Evolutionary conservation across 1,284 basidiomycete species (phyloP), one percentile per base, ranked within the genome.

Genomic region (Singerocomus rubriflavus): DNA sequence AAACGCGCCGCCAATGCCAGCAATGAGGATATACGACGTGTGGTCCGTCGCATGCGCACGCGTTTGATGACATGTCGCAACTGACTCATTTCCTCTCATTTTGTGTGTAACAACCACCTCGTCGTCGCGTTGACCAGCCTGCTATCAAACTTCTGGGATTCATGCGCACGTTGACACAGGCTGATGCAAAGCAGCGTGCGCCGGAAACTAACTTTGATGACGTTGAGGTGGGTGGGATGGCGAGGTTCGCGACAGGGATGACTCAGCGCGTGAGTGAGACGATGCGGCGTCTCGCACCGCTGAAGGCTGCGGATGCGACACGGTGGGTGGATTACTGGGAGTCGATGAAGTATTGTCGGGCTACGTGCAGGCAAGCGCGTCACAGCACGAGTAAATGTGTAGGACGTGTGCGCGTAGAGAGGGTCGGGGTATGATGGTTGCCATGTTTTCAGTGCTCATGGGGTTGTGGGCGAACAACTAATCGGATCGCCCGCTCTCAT

Each of bases 291-390:
- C 48, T 67, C 2, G 38, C 26, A 10, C 52, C 53, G 12, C 27
- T 64, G 10, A 48, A 45, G 26, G 32, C 39, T 3, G 38, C 4
- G 1, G 58, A 67, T 14, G 62, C 29, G 12, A 38, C 10, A 5
- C 46, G 16, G 2, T 63, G 50, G 57, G 52, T 65, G 1, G 49
- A 59, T 8, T 61, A 66, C 43, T 66, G 55, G 60, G 49, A 26
- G 33, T 44, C 50, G 6, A 49, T 27, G 2, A 46, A 46, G n/a
- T 53, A 48, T 53, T 63, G 21, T 21, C 21, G 21, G 21, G 21
- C 21, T 21, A 21, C 21, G 21, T 21, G 21, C 21, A 21, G 21
- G 4, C 21, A 4, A 21, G 21, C 21, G 21, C 21, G 21, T 21
- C 21, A 21, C 21, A 21, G 21, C 21, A 21, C 4, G 21, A 21